Evolutionary conservation across 1,284 basidiomycete species (phyloP).

Genomic region (Ustilago esculenta): DNA sequence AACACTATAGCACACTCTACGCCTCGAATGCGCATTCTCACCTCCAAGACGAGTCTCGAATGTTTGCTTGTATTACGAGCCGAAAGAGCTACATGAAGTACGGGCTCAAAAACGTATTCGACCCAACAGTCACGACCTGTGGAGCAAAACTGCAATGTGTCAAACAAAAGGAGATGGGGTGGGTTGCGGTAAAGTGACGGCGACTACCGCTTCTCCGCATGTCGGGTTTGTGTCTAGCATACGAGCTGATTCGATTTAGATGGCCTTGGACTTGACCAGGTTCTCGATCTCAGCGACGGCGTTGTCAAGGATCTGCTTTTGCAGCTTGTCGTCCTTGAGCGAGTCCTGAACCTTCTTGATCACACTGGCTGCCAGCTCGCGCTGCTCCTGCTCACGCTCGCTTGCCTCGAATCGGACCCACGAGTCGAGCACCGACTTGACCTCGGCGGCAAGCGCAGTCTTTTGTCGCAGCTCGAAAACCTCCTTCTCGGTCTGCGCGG

Average conservation of each 20-base stretch:
- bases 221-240: background rate
- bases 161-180: too few species aligned
- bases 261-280: constrained; percentile 66
- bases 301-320: constrained; percentile 86
- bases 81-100: constrained; percentile 1
- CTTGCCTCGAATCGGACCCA: constrained; percentile 99
- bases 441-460: constrained; percentile 83
- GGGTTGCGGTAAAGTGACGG: too few species aligned
- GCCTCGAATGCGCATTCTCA: background rate
- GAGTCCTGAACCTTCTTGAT: constrained; percentile 84
- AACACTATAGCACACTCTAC: background rate
- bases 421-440: constrained; percentile 94
- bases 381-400: constrained; percentile 94
- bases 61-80: constrained; percentile 22
- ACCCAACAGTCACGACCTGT: too few species aligned
- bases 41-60: constrained; percentile 6
- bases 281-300: constrained; percentile 89
- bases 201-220: too few species aligned
- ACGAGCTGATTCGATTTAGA: constrained; percentile 47
- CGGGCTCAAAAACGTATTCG: too few species aligned
- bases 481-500: constrained; percentile 87
- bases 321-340: constrained; percentile 88
- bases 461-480: constrained; percentile 92
- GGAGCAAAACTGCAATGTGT: too few species aligned
- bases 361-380: constrained; percentile 84